phyloP scores from a whole-genome alignment of 805 yeast species.

The Saccharomyces mikatae region DNA sequence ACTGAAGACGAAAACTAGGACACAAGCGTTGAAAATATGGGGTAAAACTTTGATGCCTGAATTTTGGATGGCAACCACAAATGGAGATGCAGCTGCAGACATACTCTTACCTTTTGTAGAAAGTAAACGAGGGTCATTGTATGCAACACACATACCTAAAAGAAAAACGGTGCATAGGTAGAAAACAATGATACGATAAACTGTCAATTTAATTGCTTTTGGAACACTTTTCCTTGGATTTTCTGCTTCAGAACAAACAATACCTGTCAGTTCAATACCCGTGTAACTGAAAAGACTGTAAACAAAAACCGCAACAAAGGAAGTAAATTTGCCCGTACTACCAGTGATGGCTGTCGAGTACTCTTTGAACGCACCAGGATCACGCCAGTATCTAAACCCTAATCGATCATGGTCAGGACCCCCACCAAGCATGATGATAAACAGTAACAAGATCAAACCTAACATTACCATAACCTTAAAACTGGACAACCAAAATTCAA shows the following conservation, averaged over 20 bases:
- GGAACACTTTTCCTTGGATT: conserved; percentile 65
- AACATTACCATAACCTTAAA: conserved; percentile 58
- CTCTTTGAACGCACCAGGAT: conserved; percentile 57
- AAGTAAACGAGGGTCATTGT: conserved; percentile 41
- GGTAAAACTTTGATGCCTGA: conserved; percentile 62
- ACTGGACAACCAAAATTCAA: conserved; percentile 42
- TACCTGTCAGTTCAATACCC: conserved; percentile 64
- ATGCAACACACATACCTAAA: conserved; percentile 62
- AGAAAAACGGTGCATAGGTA: conserved; percentile 54
- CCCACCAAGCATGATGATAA: conserved; percentile 68
- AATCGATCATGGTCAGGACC: conserved; percentile 66
- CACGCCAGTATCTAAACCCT: conserved; percentile 63
- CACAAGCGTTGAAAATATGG: conserved; percentile 69
- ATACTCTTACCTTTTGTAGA: conserved; percentile 45
- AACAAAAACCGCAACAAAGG: conserved; percentile 55
- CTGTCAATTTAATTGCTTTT: conserved; percentile 59
- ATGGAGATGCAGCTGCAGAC: conserved; percentile 72
- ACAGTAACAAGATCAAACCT: conserved; percentile 57
- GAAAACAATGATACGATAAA: conserved; percentile 60
- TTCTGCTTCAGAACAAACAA: conserved; percentile 66
- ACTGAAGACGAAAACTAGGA: conserved; percentile 67
- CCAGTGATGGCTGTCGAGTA: conserved; percentile 34
- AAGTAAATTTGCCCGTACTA: conserved; percentile 47
- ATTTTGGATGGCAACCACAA: conserved; percentile 65
- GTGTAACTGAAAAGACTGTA: conserved; percentile 63